phyloP scores from a whole-genome alignment of 441 rosid species.

The Macaranga tanarius region DNA sequence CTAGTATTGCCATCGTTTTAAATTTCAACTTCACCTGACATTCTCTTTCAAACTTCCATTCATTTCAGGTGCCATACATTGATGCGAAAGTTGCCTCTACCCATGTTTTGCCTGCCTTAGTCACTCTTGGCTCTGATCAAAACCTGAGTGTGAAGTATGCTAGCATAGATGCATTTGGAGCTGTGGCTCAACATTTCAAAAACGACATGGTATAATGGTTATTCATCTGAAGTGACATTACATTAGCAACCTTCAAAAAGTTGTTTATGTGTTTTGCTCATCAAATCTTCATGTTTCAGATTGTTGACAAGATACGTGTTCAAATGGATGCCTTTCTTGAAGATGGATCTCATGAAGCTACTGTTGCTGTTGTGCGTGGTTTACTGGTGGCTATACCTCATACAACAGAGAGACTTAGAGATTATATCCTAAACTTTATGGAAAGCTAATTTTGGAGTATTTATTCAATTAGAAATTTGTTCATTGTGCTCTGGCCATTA shows the following conservation, averaged over 20 bases:
- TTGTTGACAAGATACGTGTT: conserved; percentile 95
- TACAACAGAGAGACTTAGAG: conserved; percentile 88
- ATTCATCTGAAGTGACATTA: conserved; percentile 10
- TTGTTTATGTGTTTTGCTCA: not conserved
- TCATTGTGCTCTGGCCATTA: conserved; percentile 3
- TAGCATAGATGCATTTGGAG: conserved; percentile 96
- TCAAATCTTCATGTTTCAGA: conserved; percentile 46
- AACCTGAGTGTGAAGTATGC: conserved; percentile 90
- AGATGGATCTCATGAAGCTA: conserved; percentile 98
- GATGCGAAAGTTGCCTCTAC: conserved; percentile 82
- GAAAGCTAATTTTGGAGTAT: conserved; percentile 2
- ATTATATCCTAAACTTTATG: conserved; percentile 62
- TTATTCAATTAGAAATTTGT: not conserved
- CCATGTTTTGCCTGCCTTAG: conserved; percentile 86
- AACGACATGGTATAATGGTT: conserved; percentile 62
- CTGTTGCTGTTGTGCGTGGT: conserved; percentile 85
- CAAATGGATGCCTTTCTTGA: conserved; percentile 99
- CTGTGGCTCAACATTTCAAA: conserved; percentile 95
- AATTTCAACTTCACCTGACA: not conserved
- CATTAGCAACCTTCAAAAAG: conserved; percentile 12
- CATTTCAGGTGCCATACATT: conserved; percentile 67
- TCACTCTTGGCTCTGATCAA: conserved; percentile 97
- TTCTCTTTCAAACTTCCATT: not conserved
- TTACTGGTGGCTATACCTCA: conserved; percentile 87
- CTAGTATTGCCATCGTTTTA: conserved; percentile 9